Conservation (phyloP, 345 rosid genomes). For the Hypericum perforatum region DNA sequence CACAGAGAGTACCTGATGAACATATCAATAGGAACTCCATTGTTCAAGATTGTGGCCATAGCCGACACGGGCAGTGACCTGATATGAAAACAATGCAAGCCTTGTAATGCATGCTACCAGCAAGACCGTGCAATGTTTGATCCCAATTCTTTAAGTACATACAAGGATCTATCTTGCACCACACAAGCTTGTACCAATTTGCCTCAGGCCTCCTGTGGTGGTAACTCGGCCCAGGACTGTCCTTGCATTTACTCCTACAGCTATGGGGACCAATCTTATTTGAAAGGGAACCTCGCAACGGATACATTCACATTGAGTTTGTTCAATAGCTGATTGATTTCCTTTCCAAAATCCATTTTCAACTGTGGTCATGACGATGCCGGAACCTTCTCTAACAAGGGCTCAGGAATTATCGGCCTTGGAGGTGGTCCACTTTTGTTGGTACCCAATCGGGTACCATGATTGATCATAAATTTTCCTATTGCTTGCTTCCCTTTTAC, state of each 20-base stretch:
- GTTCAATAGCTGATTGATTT: not conserved
- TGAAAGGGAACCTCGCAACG: not conserved
- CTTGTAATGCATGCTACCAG: not conserved
- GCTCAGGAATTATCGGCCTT: not conserved
- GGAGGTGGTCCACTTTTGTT: not conserved
- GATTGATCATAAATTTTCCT: slow-evolving; percentile 7
- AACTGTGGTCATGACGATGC: not conserved
- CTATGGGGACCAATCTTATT: no score
- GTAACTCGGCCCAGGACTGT: no score
- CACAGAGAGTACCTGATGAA: slow-evolving; percentile 13
- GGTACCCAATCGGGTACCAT: slow-evolving; percentile 1
- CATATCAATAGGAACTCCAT: slow-evolving; percentile 11
- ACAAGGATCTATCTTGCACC: slow-evolving; percentile 1
- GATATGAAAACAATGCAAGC: slow-evolving; percentile 9
- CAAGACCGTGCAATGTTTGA: slow-evolving; percentile 2
- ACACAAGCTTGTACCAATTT: not conserved
- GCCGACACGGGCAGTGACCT: slow-evolving; percentile 5
- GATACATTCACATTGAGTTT: slow-evolving; percentile 2
- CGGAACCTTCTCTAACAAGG: not conserved
- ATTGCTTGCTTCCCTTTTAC: not conserved
- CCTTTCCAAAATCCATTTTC: not conserved
- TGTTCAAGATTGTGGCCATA: not conserved
- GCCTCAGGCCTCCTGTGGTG: no score
- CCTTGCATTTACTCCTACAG: no score
- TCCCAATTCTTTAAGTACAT: slow-evolving; percentile 1